A percentile compares a stretch with the other conserved stretches of the same genome.
Evolutionary conservation across 2,329 filamentous ascomycete genomes (phyloP).

Genomic region (Fusarium sp.): DNA sequence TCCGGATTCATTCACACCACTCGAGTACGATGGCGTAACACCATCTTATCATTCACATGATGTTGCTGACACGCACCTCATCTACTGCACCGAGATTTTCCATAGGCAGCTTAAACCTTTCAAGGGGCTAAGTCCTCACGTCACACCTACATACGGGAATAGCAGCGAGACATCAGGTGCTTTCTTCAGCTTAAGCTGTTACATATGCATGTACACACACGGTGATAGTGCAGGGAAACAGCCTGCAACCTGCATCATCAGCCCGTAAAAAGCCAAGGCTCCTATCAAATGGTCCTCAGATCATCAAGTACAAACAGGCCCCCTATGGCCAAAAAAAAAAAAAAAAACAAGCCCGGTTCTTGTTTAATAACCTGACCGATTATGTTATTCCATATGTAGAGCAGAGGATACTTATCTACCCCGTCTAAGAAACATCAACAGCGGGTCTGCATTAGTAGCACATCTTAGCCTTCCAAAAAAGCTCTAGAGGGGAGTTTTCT

Average conservation of each 20-base stretch:
- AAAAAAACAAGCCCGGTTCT: not conserved
- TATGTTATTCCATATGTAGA: constrained; percentile 11
- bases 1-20: constrained; percentile 26
- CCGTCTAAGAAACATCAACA: constrained; percentile 16
- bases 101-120: not conserved
- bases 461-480: constrained; percentile 10
- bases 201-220: not conserved
- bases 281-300: constrained; percentile 28
- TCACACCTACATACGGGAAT: constrained; percentile 22
- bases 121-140: constrained; percentile 21
- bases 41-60: constrained; percentile 41
- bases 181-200: constrained; percentile 13
- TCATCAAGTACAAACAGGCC: constrained; percentile 13
- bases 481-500: constrained; percentile 12
- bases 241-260: constrained; percentile 19
- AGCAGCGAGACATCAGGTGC: constrained; percentile 1
- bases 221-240: constrained; percentile 13
- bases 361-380: constrained; percentile 6
- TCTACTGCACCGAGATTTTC: constrained; percentile 12
- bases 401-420: constrained; percentile 1
- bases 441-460: constrained; percentile 2
- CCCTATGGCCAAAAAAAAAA: not conserved
- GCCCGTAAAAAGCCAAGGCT: constrained; percentile 16
- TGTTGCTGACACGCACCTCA: constrained; percentile 37
- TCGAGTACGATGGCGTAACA: constrained; percentile 29